phyloP scores from a whole-genome alignment of 2,329 filamentous ascomycete species.

The Esteya vermicola region DNA sequence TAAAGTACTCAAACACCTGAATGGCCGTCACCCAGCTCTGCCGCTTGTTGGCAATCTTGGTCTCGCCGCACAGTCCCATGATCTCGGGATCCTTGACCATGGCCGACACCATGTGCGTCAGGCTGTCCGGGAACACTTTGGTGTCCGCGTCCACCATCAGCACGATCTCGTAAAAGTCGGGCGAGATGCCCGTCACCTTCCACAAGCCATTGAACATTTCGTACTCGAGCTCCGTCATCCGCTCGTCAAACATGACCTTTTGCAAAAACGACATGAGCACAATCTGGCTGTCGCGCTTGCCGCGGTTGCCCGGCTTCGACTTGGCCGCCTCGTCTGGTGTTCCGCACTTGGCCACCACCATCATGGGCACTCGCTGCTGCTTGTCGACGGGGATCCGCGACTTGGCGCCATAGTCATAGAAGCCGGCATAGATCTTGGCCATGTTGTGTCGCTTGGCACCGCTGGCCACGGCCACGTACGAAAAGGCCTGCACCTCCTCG shows the following conservation, averaged over 20 bases:
- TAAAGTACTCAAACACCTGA: constrained; percentile 99
- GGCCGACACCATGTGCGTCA: constrained; percentile 97
- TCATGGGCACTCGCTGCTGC: constrained; percentile 96
- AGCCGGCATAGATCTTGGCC: constrained; percentile 95
- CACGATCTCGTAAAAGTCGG: constrained; percentile 94
- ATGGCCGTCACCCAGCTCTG: constrained; percentile 93
- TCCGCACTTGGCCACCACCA: constrained; percentile 89
- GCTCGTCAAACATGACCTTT: constrained; percentile 99
- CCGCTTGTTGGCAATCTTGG: constrained; percentile 98
- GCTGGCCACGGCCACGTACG: constrained; percentile 90
- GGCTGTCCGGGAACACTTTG: constrained; percentile 94
- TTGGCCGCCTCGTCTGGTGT: constrained; percentile 72
- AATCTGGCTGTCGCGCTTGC: constrained; percentile 97
- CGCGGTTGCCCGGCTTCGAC: constrained; percentile 88
- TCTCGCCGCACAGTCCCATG: constrained; percentile 97
- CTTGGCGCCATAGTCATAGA: constrained; percentile 85
- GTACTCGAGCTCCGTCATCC: constrained; percentile 98
- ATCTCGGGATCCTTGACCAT: constrained; percentile 99
- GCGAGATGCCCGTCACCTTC: constrained; percentile 96
- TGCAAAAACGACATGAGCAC: constrained; percentile 99
- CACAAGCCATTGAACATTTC: constrained; percentile 99
- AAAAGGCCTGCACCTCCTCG: constrained; percentile 77
- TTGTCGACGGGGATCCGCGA: constrained; percentile 70
- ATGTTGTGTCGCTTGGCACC: constrained; percentile 98
- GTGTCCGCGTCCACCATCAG: constrained; percentile 99